phyloP scores from a whole-genome alignment of 306 rosid genomes.

The Glycine soja region DNA sequence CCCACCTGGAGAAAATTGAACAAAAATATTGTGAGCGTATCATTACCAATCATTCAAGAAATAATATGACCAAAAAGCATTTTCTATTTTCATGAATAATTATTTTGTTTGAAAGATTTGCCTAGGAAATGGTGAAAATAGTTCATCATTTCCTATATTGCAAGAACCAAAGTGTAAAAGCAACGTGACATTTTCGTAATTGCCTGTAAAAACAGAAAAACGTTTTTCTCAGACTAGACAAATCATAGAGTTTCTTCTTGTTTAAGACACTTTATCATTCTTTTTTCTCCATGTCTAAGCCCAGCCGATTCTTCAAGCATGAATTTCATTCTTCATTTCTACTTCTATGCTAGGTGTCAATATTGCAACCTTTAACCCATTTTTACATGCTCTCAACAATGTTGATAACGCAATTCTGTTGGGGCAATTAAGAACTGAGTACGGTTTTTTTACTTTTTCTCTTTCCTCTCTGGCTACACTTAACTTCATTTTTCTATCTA shows the following conservation, averaged over 20 bases:
- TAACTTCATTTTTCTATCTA: slow-evolving; percentile 36
- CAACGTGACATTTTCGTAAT: not conserved
- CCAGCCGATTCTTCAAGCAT: slow-evolving; percentile 30
- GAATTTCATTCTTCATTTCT: slow-evolving; percentile 31
- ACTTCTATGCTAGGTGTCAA: slow-evolving; percentile 6
- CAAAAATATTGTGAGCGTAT: slow-evolving; percentile 41
- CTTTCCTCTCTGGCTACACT: slow-evolving; percentile 30
- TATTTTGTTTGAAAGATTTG: too few species aligned
- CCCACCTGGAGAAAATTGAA: slow-evolving; percentile 68
- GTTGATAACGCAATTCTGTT: slow-evolving; percentile 7
- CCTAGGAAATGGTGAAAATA: too few species aligned
- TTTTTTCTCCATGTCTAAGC: slow-evolving; percentile 24
- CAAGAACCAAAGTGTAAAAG: not conserved
- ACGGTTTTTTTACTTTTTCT: not conserved
- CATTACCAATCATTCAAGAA: too few species aligned
- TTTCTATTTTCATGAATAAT: too few species aligned
- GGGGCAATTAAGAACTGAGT: slow-evolving; percentile 15
- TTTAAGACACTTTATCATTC: slow-evolving; percentile 4
- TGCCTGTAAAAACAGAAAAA: not conserved
- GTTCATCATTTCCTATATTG: not conserved
- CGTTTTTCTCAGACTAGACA: not conserved
- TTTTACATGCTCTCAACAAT: slow-evolving; percentile 17
- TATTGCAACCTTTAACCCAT: slow-evolving; percentile 31
- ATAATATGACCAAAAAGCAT: too few species aligned
- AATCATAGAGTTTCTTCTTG: not conserved